Conservation (phyloP, 495 filamentous ascomycete species). For the Tuber indicum region DNA sequence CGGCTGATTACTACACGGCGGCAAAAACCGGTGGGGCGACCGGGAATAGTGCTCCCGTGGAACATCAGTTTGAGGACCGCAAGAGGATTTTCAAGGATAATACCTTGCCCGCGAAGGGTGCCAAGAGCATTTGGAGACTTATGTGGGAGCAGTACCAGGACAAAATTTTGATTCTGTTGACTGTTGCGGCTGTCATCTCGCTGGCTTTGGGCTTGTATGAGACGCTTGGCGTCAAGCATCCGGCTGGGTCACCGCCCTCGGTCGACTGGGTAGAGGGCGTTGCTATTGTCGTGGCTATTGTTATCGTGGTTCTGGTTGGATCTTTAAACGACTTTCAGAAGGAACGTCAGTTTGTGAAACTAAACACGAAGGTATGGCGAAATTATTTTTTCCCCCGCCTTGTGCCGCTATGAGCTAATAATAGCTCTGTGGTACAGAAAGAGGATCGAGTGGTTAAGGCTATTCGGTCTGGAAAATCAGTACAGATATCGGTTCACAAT, state of each 20-base stretch:
- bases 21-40: slow-evolving; percentile 2
- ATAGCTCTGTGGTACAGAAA: slow-evolving; percentile 48
- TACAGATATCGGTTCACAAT: slow-evolving; percentile 65
- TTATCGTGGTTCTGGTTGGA: slow-evolving; percentile 68
- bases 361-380: slow-evolving; percentile 58
- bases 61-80: slow-evolving; percentile 53
- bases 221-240: slow-evolving; percentile 48
- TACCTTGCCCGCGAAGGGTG: slow-evolving; percentile 64
- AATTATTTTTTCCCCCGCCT: not conserved
- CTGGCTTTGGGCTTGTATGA: slow-evolving; percentile 69
- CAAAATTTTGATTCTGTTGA: slow-evolving; percentile 71
- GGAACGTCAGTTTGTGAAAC: slow-evolving; percentile 68
- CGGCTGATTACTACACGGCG: slow-evolving; percentile 15
- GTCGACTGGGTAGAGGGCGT: slow-evolving; percentile 78
- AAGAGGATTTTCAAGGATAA: slow-evolving; percentile 70
- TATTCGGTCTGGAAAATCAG: slow-evolving; percentile 65
- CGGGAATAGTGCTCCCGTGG: slow-evolving; percentile 21
- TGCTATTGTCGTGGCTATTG: slow-evolving; percentile 68
- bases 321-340: slow-evolving; percentile 74
- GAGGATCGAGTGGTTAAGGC: slow-evolving; percentile 72
- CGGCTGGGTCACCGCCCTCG: slow-evolving; percentile 42
- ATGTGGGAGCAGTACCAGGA: slow-evolving; percentile 87
- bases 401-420: slow-evolving; percentile 1
- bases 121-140: slow-evolving; percentile 62
- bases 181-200: slow-evolving; percentile 65